Conservation (phyloP, 2,329 filamentous ascomycete species). For the Apiospora aurea region DNA sequence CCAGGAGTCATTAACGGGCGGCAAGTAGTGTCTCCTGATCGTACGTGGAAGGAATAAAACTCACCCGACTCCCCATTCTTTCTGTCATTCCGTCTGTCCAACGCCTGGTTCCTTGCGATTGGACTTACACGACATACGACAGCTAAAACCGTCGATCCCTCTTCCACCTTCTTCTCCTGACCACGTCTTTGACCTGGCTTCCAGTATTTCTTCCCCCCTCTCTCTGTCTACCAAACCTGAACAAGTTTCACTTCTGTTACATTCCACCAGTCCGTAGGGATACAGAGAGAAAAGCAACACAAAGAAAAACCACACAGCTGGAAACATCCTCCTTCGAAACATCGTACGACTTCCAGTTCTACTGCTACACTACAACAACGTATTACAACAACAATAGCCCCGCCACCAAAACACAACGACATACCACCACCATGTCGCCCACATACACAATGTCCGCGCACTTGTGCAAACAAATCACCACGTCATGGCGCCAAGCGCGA, state of each 20-base stretch:
- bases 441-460: constrained; percentile 69
- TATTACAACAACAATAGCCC: not conserved
- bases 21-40: not conserved
- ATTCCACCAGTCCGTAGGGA: not conserved
- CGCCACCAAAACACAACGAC: not conserved
- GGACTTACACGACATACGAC: constrained; percentile 21
- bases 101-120: constrained; percentile 17
- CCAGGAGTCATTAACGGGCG: not conserved
- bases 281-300: not conserved
- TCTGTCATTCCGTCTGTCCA: not conserved
- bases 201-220: not conserved
- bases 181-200: not conserved
- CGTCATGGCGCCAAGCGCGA: constrained; percentile 62
- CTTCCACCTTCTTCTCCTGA: constrained; percentile 19
- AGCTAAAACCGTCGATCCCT: constrained; percentile 7
- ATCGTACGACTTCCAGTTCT: constrained; percentile 2
- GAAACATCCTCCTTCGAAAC: not conserved
- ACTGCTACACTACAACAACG: not conserved
- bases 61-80: constrained; percentile 21
- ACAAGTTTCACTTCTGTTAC: not conserved
- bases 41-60: constrained; percentile 21
- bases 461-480: constrained; percentile 65
- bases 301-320: not conserved
- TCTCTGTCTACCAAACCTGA: not conserved
- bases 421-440: constrained; percentile 55